Percentiles rank a stretch among this genome's conserved stretches.
Conservation (phyloP, 306 rosid genomes). For the Prinsepia uniflora region DNA sequence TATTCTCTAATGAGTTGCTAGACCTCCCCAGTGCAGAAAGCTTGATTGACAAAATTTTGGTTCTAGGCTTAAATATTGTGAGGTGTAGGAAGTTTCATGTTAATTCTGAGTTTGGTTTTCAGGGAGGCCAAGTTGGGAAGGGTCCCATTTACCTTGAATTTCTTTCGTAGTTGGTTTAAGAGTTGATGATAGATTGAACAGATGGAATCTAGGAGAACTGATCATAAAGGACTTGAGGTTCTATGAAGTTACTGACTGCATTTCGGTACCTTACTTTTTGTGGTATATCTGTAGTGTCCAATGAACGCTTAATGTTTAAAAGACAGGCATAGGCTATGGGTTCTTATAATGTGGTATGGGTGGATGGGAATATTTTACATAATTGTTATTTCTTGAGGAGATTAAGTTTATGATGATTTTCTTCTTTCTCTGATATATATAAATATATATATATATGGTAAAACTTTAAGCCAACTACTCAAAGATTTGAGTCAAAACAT, state of each 20-base stretch:
- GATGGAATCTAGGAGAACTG: not conserved
- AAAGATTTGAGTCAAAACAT: not conserved
- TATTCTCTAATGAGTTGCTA: not conserved
- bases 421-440: not conserved
- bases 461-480: not conserved
- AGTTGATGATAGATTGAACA: not conserved
- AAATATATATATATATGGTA: not conserved
- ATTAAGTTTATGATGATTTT: not conserved
- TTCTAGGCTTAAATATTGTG: not conserved
- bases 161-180: not conserved
- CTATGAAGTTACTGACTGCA: not conserved
- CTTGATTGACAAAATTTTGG: not conserved
- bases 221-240: conserved; percentile 3
- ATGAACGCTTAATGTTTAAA: not conserved
- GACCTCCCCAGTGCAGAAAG: not conserved
- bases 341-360: not conserved
- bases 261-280: not conserved
- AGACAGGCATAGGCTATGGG: not conserved
- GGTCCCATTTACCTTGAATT: not conserved
- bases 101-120: not conserved
- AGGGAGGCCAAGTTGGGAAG: not conserved
- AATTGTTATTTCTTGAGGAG: not conserved
- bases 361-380: not conserved
- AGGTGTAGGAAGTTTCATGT: not conserved
- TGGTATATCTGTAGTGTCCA: not conserved